A percentile compares a stretch with the other conserved stretches of the same genome.
These are phyloP conservation scores for Geosmithia putterillii DNA, from an alignment of 2,329 filamentous ascomycete species.

Conservation along the genomic window DNA sequence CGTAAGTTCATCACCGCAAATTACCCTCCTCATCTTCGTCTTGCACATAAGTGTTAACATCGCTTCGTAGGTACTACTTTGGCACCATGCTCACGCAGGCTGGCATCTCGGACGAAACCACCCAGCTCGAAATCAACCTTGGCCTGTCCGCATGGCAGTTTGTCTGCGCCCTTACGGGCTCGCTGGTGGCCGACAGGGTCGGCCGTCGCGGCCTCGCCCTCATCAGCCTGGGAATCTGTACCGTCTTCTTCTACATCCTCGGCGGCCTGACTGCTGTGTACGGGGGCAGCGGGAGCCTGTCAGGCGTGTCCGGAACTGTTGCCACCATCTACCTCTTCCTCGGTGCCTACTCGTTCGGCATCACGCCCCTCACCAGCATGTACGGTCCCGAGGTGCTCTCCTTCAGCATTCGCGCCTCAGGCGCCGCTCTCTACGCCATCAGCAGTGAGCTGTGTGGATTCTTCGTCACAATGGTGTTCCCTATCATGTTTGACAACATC, in stretches of 20 bases:
- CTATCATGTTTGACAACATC: constrained; percentile 7
- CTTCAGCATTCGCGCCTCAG: constrained; percentile 7
- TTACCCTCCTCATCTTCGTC: constrained; percentile 6
- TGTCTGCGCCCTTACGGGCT: constrained; percentile 3
- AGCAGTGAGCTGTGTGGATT: constrained; percentile 3
- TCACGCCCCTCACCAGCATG: constrained; percentile 5
- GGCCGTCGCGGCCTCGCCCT: constrained; percentile 4
- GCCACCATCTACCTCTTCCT: constrained; percentile 8
- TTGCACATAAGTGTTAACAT: constrained; percentile 6
- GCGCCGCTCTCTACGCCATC: constrained; percentile 2
- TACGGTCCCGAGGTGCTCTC: constrained; percentile 9
- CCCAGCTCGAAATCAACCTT: constrained; percentile 9
- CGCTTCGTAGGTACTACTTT: constrained; percentile 3
- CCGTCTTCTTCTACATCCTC: constrained; percentile 3
- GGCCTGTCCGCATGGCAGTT: constrained; percentile 8
- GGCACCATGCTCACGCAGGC: constrained; percentile 3
- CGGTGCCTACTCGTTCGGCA: constrained; percentile 7
- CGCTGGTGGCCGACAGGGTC: constrained; percentile 3
- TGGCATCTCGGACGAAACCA: constrained; percentile 3
- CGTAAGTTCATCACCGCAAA: too few relatives aligned
- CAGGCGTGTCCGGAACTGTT: constrained; percentile 6
- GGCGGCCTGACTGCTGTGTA: constrained; percentile 2
- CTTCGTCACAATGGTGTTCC: constrained; percentile 6
- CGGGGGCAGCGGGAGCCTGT: neutral
- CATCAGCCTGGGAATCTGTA: neutral